Evolutionary conservation across 306 rosid species (phyloP).

Genomic region (Lupinus albus): DNA sequence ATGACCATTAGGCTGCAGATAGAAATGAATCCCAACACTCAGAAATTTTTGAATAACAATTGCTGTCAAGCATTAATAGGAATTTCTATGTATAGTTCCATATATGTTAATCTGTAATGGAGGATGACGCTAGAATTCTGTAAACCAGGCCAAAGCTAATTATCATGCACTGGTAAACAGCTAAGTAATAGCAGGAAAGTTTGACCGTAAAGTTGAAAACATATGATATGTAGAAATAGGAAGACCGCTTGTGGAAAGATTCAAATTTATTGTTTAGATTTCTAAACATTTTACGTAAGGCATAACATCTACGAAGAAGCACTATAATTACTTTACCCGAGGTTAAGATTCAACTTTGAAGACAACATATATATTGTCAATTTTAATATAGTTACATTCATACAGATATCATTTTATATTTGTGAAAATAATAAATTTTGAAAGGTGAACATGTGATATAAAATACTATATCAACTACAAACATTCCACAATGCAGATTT

Average conservation of each 20-base stretch:
- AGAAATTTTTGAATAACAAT: constrained; percentile 18
- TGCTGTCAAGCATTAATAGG: constrained; percentile 16
- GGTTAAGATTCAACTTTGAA: constrained; percentile 13
- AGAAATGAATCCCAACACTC: constrained; percentile 38
- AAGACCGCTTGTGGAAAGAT: background rate
- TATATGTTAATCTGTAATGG: background rate
- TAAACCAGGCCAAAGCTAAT: constrained; percentile 19
- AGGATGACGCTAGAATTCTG: constrained; percentile 17
- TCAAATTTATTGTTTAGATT: background rate
- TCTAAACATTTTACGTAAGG: background rate
- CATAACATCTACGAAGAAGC: too few species aligned
- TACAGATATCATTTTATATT: constrained; percentile 10
- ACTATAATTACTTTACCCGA: constrained; percentile 13
- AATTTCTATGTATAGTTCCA: constrained; percentile 1
- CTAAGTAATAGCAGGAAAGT: background rate
- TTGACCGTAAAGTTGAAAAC: constrained; percentile 14
- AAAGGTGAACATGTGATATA: background rate
- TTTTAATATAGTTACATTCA: background rate
- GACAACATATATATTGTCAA: background rate
- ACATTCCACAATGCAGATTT: constrained; percentile 14
- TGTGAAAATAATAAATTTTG: background rate
- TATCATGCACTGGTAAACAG: constrained; percentile 6
- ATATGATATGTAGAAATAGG: constrained; percentile 8
- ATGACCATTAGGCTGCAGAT: constrained; percentile 83
- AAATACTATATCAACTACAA: constrained; percentile 13